Percentiles rank a stretch among this genome's conserved stretches.
phyloP scores from a whole-genome alignment of 768 basidiomycete genomes.

The Suillus subaureus region DNA sequence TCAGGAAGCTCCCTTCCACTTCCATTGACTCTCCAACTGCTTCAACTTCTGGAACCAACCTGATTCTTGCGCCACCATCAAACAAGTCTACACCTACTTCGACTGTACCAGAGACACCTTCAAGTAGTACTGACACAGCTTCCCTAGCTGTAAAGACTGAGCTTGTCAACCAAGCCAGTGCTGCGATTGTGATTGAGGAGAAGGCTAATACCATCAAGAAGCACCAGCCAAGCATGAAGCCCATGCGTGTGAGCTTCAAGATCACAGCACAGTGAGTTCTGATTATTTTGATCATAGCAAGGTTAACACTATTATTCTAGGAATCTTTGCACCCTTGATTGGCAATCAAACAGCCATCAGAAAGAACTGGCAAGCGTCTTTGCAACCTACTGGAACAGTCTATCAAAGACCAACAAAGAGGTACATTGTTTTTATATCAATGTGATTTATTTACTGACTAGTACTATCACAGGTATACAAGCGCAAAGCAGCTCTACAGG shows the following conservation, averaged over 20 bases:
- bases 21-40: not conserved
- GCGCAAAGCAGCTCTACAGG: no score
- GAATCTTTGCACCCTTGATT: not conserved
- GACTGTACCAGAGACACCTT: not conserved
- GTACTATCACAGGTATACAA: no score
- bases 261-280: not conserved
- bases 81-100: no score
- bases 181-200: not conserved
- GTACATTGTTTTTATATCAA: no score
- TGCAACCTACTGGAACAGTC: not conserved
- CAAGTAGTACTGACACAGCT: not conserved
- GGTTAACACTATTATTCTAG: not conserved
- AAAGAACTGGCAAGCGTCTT: not conserved
- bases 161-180: not conserved
- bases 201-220: not conserved
- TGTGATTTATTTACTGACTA: no score
- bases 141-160: not conserved
- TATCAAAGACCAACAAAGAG: not conserved
- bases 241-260: not conserved
- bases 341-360: not conserved
- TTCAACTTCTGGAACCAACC: not conserved
- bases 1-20: not conserved
- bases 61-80: not conserved
- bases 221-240: not conserved
- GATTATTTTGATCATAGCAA: not conserved